phyloP scores from a whole-genome alignment of 192 early-diverging fungal genomes.

The Glomus cerebriforme region DNA sequence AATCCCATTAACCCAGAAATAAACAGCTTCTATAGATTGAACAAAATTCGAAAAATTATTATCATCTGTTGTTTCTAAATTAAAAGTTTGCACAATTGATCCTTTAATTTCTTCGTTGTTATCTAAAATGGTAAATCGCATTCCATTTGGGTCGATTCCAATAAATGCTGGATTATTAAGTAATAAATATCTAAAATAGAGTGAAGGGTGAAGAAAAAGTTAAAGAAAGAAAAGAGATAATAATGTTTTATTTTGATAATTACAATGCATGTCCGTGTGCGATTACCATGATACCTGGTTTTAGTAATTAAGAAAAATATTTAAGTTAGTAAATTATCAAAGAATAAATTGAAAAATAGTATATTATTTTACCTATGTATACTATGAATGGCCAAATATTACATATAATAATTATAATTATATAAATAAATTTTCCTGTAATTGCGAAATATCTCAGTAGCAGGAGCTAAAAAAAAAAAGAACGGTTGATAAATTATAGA shows the following conservation, averaged over 20 bases:
- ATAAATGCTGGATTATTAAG: background rate
- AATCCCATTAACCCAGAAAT: constrained; percentile 19
- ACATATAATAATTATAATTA: constrained; percentile 3
- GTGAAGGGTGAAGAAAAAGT: background rate
- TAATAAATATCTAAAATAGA: background rate
- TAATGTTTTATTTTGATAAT: background rate
- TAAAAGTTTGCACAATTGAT: background rate
- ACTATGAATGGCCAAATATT: constrained; percentile 11
- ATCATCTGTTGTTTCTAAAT: background rate
- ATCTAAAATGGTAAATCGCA: background rate
- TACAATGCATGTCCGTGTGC: constrained; percentile 18
- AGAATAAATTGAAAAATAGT: too few relatives aligned
- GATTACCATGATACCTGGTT: background rate
- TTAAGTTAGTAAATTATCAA: too few relatives aligned
- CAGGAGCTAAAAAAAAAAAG: background rate
- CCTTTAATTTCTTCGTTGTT: background rate
- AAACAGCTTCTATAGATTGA: constrained; percentile 4
- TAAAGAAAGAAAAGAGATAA: background rate
- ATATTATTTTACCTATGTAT: background rate
- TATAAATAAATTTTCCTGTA: constrained; percentile 15
- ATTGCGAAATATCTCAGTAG: background rate
- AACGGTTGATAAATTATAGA: background rate
- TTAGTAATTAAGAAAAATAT: too few relatives aligned
- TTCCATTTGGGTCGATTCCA: background rate
- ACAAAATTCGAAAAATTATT: constrained; percentile 1